These are phyloP conservation scores for Bimuria novae-zelandiae DNA, from an alignment of 2,329 filamentous ascomycete genomes.

Conservation along the genomic window DNA sequence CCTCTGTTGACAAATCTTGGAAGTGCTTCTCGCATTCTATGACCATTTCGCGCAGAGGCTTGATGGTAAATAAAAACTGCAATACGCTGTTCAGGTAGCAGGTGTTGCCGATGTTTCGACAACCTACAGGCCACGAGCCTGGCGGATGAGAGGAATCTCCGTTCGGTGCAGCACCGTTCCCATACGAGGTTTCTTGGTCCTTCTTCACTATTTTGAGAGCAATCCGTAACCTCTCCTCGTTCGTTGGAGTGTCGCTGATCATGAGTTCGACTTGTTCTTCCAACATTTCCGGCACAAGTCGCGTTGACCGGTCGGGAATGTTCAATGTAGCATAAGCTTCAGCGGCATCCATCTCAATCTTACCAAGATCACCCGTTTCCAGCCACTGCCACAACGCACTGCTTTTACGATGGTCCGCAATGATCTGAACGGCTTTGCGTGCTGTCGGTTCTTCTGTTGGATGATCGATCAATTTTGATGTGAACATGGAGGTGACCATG, in stretches of 20 bases:
- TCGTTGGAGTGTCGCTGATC: conserved; percentile 49
- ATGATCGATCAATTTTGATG: conserved; percentile 60
- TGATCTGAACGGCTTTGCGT: conserved; percentile 61
- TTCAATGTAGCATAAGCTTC: conserved; percentile 47
- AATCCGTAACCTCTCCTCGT: conserved; percentile 51
- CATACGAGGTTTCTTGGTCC: conserved; percentile 33
- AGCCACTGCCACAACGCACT: conserved; percentile 58
- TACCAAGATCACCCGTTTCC: conserved; percentile 55
- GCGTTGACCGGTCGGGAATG: conserved; percentile 57
- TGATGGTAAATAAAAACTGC: conserved; percentile 92
- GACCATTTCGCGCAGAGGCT: conserved; percentile 78
- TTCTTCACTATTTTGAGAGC: conserved; percentile 53
- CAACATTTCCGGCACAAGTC: conserved; percentile 53
- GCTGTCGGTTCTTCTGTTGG: conserved; percentile 56
- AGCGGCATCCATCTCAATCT: conserved; percentile 57
- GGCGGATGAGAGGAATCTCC: no score
- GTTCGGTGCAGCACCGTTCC: no score
- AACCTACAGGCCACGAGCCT: conserved; percentile 84
- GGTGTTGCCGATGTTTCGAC: conserved; percentile 94
- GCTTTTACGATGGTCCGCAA: conserved; percentile 64
- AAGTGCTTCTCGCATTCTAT: conserved; percentile 73
- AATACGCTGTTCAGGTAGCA: conserved; percentile 97
- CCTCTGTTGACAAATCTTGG: conserved; percentile 68
- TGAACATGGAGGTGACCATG: conserved; percentile 61
- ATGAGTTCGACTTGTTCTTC: conserved; percentile 25